These are phyloP conservation scores for Sambucus nigra DNA, from an alignment of 129 eudicot genomes.

Conservation along the genomic window DNA sequence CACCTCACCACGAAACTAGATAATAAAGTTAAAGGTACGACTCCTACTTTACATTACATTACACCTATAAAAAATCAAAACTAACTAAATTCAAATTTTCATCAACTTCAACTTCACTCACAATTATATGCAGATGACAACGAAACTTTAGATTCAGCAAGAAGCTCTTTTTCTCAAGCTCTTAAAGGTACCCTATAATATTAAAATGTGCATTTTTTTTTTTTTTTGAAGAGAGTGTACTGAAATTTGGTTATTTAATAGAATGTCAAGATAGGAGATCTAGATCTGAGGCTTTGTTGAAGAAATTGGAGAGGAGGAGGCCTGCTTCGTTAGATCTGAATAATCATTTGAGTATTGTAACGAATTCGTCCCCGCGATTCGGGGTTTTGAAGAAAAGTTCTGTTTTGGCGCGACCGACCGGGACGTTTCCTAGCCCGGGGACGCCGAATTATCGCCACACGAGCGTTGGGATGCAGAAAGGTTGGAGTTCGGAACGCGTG, in stretches of 20 bases:
- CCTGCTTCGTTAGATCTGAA: conserved; percentile 72
- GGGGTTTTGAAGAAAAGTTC: conserved; percentile 50
- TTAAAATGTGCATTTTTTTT: neutral
- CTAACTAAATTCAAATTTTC: conserved; percentile 12
- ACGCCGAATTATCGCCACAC: conserved; percentile 53
- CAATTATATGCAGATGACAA: conserved; percentile 37
- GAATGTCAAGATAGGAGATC: conserved; percentile 65
- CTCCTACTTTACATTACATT: neutral
- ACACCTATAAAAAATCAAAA: conserved; percentile 3
- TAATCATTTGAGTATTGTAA: conserved; percentile 26
- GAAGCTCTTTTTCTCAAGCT: conserved; percentile 91
- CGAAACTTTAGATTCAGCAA: conserved; percentile 60
- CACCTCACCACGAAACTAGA: conserved; percentile 35
- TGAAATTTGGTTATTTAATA: conserved; percentile 14
- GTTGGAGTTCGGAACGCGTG: conserved; percentile 90
- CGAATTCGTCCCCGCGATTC: conserved; percentile 55
- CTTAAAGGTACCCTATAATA: conserved; percentile 49
- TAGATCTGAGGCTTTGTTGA: conserved; percentile 44
- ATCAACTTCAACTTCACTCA: conserved; percentile 2
- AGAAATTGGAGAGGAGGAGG: conserved; percentile 50
- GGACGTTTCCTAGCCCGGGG: conserved; percentile 67
- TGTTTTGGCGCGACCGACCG: conserved; percentile 18
- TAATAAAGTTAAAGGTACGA: conserved; percentile 57
- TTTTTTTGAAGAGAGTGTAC: neutral
- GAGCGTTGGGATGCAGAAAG: conserved; percentile 49